These are phyloP conservation scores for Ceratobasidium sp. DNA, from an alignment of 1,284 basidiomycete genomes.

Conservation along the genomic window DNA sequence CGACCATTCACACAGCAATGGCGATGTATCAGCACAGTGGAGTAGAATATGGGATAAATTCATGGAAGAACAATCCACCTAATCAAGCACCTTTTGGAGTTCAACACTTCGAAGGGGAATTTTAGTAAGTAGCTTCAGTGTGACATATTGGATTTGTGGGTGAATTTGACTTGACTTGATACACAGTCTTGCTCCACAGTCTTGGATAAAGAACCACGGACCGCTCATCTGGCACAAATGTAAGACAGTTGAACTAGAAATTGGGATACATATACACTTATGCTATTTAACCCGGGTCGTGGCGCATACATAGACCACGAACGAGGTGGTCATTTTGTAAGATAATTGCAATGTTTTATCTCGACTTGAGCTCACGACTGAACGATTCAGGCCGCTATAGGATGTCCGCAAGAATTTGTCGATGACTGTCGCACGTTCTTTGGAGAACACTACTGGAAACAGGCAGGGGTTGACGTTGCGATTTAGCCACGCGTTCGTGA, in stretches of 20 bases:
- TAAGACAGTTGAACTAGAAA: too few relatives aligned
- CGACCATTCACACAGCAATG: constrained; percentile 37
- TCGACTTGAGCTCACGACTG: neutral
- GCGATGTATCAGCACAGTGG: constrained; percentile 38
- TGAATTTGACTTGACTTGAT: neutral
- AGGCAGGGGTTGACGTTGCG: constrained; percentile 34
- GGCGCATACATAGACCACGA: too few relatives aligned
- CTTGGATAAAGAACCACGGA: constrained; percentile 34
- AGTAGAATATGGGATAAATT: constrained; percentile 8
- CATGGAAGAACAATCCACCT: constrained; percentile 24
- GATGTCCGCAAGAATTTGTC: constrained; percentile 20
- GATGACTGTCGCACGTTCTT: constrained; percentile 36
- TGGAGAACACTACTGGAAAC: constrained; percentile 36
- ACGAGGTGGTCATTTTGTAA: constrained; percentile 39
- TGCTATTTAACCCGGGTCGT: neutral
- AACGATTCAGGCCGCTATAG: constrained; percentile 20
- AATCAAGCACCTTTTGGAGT: constrained; percentile 30
- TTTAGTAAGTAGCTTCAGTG: constrained; percentile 30
- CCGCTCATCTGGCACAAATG: constrained; percentile 39
- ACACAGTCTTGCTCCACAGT: constrained; percentile 15
- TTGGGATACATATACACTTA: neutral
- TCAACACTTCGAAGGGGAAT: constrained; percentile 37
- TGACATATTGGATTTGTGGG: neutral
- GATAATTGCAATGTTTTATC: neutral
- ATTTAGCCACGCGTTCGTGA: too few relatives aligned